Evolutionary conservation across 2,329 filamentous ascomycete species (phyloP), one percentile per base, ranked within the genome.

Genomic region (Beauveria pseudobassiana): DNA sequence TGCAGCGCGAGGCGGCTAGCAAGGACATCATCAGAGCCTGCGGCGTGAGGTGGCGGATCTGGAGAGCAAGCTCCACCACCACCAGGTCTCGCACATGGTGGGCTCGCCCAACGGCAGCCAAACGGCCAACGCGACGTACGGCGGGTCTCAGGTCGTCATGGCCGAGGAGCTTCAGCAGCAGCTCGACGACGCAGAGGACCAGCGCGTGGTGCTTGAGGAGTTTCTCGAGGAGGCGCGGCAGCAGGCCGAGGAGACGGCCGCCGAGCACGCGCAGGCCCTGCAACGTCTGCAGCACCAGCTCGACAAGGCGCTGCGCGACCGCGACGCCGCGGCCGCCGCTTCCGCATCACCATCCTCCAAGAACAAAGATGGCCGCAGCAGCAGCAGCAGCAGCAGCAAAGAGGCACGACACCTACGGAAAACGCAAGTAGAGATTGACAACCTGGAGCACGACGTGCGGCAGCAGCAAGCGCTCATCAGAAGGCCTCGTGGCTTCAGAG

Each of bases 401-500:
- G 83, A 86, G 68, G 80, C 83, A 49, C 78, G 80, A 46, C 83
- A 87, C 63, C 74, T 90, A 28, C 85, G 84, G 64, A 81, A 84
- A 67, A 82, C 82, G 22, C 86, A 88, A 71, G 77, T 85, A 14
- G 83, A 88, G 68, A 77, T 82, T 48, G 85, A 90, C 71, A 82
- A 86, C 40, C 79, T 95, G n/a, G 87, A 90, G 66, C 80, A 90
- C 62, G 86, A 90, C 69, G 80, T 95, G 30, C 79, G 82, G 6
- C 85, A 89, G 69, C 86, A 89, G 64, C 87, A 91, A 61, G 79
- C 84, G 61, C 81, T 85, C 16, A 83, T 93, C 54, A n/a, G 82
- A 83, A 46, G 74, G 78, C 38, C 77, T 86, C 30, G 74, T 78
- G 40, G 76, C 76, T 16, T 80, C 82, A n/a, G 85, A 89, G 67